These are phyloP conservation scores for Puccinia brachypodii DNA, from an alignment of 1,284 basidiomycete species.

Conservation along the genomic window DNA sequence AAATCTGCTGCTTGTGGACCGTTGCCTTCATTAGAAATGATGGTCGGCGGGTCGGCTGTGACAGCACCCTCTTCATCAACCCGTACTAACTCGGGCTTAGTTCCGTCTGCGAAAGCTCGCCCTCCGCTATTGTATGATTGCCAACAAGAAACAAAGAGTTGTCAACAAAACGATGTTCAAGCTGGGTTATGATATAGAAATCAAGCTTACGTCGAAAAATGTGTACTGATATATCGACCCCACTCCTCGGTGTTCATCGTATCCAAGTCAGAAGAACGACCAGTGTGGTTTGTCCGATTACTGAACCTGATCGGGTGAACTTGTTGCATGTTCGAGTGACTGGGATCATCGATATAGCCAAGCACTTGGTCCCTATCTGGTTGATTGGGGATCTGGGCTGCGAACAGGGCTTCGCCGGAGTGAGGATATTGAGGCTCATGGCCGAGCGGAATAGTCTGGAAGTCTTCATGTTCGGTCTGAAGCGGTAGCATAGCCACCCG, in stretches of 20 bases:
- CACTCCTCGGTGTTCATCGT: conserved; percentile 32
- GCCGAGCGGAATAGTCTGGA: conserved; percentile 4
- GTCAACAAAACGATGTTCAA: not conserved
- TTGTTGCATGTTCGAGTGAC: not conserved
- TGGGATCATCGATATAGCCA: not conserved
- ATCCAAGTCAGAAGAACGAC: conserved; percentile 10
- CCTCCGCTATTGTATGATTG: not conserved
- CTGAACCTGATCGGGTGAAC: not conserved
- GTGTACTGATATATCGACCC: conserved; percentile 2
- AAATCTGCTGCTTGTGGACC: not conserved
- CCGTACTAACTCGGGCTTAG: not conserved
- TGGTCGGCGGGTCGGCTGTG: not conserved
- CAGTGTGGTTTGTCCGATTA: not conserved
- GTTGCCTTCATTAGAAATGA: not conserved
- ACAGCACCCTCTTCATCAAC: not conserved
- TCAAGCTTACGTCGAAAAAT: not conserved
- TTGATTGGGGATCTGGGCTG: not conserved
- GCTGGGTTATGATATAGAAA: not conserved
- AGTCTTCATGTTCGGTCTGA: not conserved
- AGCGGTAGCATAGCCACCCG: not conserved
- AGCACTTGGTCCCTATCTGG: not conserved
- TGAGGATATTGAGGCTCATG: not conserved
- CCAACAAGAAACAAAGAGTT: not conserved
- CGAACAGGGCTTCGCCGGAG: not conserved
- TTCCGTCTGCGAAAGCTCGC: not conserved